A percentile compares a stretch with the other conserved stretches of the same genome.
These are phyloP conservation scores for Neostapfia colusana DNA, from an alignment of 176 grass and related monocot species.

Conservation along the genomic window DNA sequence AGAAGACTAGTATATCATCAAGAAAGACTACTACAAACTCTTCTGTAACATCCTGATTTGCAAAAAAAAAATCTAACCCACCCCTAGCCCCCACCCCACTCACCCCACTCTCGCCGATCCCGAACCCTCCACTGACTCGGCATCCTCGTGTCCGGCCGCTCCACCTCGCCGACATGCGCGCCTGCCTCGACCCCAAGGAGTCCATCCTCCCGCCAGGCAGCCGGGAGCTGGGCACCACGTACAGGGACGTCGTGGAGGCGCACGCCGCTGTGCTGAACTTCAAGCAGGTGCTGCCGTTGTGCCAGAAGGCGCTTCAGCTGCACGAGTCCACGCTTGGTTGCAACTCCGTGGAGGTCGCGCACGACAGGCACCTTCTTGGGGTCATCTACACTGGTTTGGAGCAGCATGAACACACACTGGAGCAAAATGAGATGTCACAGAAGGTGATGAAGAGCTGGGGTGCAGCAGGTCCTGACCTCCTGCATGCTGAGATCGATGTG, in stretches of 20 bases:
- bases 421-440: constrained; percentile 76
- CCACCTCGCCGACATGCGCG: constrained; percentile 59
- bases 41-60: too few species aligned
- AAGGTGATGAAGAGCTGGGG: constrained; percentile 89
- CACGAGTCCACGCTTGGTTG: constrained; percentile 60
- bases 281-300: constrained; percentile 73
- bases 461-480: constrained; percentile 48
- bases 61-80: too few species aligned
- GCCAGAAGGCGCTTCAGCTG: constrained; percentile 74
- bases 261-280: constrained; percentile 80
- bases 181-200: constrained; percentile 75
- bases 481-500: constrained; percentile 68
- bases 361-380: constrained; percentile 73
- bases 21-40: too few species aligned
- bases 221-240: constrained; percentile 64
- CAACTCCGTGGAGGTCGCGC: constrained; percentile 86
- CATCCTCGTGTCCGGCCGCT: constrained; percentile 54
- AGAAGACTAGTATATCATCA: too few species aligned
- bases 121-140: constrained; percentile 57
- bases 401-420: constrained; percentile 69
- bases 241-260: constrained; percentile 73
- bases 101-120: too few species aligned
- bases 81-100: too few species aligned
- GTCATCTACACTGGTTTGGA: constrained; percentile 93
- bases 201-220: constrained; percentile 70